Evolutionary conservation across 257 asterid genomes (phyloP).

Genomic region (Petunia axillaris): DNA sequence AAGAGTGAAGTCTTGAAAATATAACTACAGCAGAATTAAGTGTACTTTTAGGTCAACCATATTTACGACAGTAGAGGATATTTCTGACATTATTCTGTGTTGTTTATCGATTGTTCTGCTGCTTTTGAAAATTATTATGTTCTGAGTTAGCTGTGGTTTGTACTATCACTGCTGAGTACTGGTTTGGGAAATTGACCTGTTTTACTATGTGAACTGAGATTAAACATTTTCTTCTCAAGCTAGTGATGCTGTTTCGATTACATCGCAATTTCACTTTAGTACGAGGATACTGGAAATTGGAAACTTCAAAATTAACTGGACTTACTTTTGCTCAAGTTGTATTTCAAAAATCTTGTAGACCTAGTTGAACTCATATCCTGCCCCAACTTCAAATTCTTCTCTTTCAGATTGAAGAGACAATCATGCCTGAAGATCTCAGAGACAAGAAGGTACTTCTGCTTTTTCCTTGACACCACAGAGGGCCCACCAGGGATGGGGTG

Average conservation of each 20-base stretch:
- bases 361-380: neutral
- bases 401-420: conserved; percentile 73
- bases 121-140: neutral
- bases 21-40: neutral
- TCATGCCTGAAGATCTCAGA: conserved; percentile 86
- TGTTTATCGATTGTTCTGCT: neutral
- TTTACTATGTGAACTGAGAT: neutral
- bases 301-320: neutral
- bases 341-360: neutral
- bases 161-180: too few species aligned
- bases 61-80: neutral
- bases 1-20: neutral
- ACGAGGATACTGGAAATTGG: neutral
- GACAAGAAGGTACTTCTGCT: conserved; percentile 66
- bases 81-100: neutral
- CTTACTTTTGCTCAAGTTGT: neutral
- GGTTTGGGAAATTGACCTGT: neutral
- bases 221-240: conserved; percentile 6
- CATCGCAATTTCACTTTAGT: neutral
- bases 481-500: neutral
- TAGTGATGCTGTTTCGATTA: neutral
- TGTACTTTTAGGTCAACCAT: neutral
- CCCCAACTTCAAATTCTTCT: conserved; percentile 5
- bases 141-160: too few species aligned
- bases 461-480: neutral